Evolutionary conservation across 768 basidiomycete species (phyloP), one percentile per base, ranked within the genome.

Genomic region (Kwoniella shandongensis): DNA sequence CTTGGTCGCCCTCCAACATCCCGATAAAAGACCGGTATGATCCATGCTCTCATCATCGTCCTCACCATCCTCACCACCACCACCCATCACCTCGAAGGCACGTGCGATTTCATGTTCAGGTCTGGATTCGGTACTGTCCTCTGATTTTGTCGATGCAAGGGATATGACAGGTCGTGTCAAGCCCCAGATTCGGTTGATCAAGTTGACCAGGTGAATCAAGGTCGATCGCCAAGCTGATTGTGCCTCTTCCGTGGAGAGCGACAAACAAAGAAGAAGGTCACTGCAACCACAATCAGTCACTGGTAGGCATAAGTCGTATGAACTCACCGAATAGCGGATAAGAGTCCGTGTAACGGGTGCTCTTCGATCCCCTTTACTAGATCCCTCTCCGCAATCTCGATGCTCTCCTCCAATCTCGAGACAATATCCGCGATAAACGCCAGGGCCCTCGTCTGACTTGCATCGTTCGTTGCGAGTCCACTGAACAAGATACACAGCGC

Each of bases 1-100:
- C 32, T 66, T 73, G n/a, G 69, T 75, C 7, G 73, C 75, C 42
- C 75, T 51, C 73, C 73, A 76, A 46, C 72, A 73, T 23, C 68
- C 74, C 1, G 70, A 72, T 11, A 76, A 40, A 4, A 76, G 48
- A 6, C 53, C 61, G 11, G 72, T 65, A 51, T 69, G 65, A 52
- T 65, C 69, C 35, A 57, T 54, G 6, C 45, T 47, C 10, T 51
- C 63, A 26, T 63, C 64, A 8, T 67, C 60, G n/a, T 52, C 66
- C 15, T 54, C 64, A 8, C 25, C 60, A 2, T 44, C 46, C 29
- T 49, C 59, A 29, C 13, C 42, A 1, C 57, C 55, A 20, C 30
- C 25, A 12, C 32, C 54, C 13, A 74, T 54, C 12, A 70, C 54
- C 18, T 72, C 67, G 41, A 69, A 69, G 3, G 67, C 73, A 40